Evolutionary conservation across 305 asterid species (phyloP).

Genomic region (Solanum hybrid): DNA sequence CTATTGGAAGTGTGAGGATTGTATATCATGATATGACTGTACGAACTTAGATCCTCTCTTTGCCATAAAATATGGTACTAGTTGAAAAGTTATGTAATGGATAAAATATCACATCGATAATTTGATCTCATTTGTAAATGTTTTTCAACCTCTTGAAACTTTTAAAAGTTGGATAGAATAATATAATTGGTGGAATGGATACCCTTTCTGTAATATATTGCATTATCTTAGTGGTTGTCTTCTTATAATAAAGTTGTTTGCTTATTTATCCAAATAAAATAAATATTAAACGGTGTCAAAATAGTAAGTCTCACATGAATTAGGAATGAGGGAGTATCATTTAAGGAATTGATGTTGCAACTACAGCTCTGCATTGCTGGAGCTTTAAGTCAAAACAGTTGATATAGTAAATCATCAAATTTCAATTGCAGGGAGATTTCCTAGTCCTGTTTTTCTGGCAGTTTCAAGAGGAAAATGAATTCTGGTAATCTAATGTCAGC

Average conservation of each 20-base stretch:
- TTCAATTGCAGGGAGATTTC: background rate
- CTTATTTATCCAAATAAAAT: background rate
- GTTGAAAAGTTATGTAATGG: background rate
- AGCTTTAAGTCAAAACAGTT: background rate
- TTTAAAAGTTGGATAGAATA: background rate
- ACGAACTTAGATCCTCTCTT: background rate
- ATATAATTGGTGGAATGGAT: background rate
- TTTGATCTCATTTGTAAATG: background rate
- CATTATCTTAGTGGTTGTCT: background rate
- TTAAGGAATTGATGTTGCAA: background rate
- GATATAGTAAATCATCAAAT: background rate
- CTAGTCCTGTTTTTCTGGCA: background rate
- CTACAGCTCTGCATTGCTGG: background rate
- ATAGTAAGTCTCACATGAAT: background rate
- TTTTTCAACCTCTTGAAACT: background rate
- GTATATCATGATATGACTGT: background rate
- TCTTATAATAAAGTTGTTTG: background rate
- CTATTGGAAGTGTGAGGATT: background rate
- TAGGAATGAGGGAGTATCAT: background rate
- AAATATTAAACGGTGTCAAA: background rate
- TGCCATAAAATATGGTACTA: background rate
- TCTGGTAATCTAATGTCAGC: background rate
- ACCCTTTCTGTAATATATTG: background rate
- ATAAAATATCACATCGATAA: background rate
- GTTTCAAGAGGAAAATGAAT: background rate